Conservation (phyloP, 2,329 filamentous ascomycete species). For the Cercospora beticola region DNA sequence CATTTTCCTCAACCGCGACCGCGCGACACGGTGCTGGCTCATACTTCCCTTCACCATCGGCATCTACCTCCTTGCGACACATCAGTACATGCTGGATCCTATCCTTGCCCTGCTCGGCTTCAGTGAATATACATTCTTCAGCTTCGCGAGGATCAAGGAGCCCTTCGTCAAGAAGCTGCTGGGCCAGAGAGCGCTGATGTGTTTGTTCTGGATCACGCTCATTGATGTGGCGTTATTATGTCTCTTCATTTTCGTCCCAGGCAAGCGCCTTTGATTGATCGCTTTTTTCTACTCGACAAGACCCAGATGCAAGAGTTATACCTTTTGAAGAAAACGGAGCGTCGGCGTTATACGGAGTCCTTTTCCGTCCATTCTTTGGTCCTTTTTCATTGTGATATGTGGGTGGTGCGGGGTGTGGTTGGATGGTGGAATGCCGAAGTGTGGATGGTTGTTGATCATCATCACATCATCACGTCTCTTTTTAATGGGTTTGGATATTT, state of each 20-base stretch:
- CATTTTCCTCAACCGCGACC: constrained; percentile 80
- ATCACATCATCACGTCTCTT: not conserved
- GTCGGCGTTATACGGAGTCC: not conserved
- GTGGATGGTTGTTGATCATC: not conserved
- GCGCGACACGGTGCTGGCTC: constrained; percentile 77
- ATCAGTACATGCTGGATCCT: constrained; percentile 94
- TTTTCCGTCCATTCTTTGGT: not conserved
- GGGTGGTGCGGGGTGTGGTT: not conserved
- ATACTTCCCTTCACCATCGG: constrained; percentile 91
- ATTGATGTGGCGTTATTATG: constrained; percentile 80
- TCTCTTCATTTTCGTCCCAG: constrained; percentile 92
- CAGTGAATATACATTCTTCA: constrained; percentile 96
- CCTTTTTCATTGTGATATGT: not conserved
- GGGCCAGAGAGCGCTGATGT: constrained; percentile 77
- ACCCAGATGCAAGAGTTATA: not conserved
- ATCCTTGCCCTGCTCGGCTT: constrained; percentile 82
- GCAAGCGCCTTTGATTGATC: constrained; percentile 65
- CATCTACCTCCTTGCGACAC: constrained; percentile 82
- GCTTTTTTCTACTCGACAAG: not conserved
- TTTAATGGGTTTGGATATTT: not conserved
- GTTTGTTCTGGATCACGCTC: constrained; percentile 71
- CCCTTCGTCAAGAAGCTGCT: constrained; percentile 84
- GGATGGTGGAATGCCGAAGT: not conserved
- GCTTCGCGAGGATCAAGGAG: constrained; percentile 83
- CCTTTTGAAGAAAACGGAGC: not conserved